Evolutionary conservation across 2,329 filamentous ascomycete genomes (phyloP).

Genomic region (Aspergillus alliaceus): DNA sequence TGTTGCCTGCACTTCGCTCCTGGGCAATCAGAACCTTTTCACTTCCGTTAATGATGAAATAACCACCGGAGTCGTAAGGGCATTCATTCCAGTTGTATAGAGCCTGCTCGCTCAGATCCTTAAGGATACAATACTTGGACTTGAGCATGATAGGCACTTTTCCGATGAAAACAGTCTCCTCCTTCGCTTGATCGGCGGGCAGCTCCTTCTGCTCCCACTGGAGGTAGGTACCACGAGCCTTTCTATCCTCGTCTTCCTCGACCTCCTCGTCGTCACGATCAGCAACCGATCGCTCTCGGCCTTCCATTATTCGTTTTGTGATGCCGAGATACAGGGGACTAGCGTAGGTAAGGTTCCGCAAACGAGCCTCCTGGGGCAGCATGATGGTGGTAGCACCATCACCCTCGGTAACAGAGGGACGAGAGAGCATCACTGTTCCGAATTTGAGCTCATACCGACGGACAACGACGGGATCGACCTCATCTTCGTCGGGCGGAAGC

Average conservation of each 20-base stretch:
- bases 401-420: conserved; percentile 88
- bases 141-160: conserved; percentile 98
- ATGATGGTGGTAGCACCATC: conserved; percentile 85
- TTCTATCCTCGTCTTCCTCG: conserved; percentile 53
- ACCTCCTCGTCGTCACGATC: conserved; percentile 63
- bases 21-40: conserved; percentile 98
- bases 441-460: conserved; percentile 95
- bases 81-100: conserved; percentile 94
- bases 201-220: conserved; percentile 49
- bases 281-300: conserved; percentile 72
- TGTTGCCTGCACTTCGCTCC: conserved; percentile 95
- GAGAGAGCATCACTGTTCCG: conserved; percentile 82
- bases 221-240: conserved; percentile 43
- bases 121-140: conserved; percentile 90
- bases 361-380: conserved; percentile 88
- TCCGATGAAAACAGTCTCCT: conserved; percentile 82
- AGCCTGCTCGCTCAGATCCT: conserved; percentile 77
- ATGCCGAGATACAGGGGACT: conserved; percentile 89
- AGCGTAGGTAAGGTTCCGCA: conserved; percentile 94
- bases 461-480: conserved; percentile 73
- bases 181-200: conserved; percentile 55
- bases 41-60: conserved; percentile 98
- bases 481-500: conserved; percentile 72
- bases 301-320: conserved; percentile 78
- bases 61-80: conserved; percentile 96